Base-by-base conservation (phyloP, 2,329 filamentous ascomycete genomes). In the Diaporthe aspalathi region DNA sequence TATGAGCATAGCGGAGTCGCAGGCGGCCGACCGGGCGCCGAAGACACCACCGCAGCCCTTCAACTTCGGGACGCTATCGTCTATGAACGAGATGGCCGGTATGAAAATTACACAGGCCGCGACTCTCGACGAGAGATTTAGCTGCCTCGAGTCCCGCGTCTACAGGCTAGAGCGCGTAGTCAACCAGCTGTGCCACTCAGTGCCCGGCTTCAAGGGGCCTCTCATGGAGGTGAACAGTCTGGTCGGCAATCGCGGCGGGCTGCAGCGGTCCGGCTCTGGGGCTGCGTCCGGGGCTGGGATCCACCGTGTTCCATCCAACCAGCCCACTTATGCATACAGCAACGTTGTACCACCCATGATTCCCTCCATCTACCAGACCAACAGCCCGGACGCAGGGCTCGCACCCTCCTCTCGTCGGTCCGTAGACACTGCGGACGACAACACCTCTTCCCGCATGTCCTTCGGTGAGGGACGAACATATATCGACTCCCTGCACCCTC, bases 21-120 rank as follows among this genome's bases (percentile, higher is more conserved):
- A 77, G 3, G 75, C 76, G 2, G 76, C 79, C 12, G 80, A 82
- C 47, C 70, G 74, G 27, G 78, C 75, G 11, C 81, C 81, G 2
- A 78, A 78, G 67, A 81, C 81, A 43, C 83, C 83, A 9, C 82
- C 83, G 3, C 84, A 88, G 69, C 86, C 88, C 0, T 90, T 90
- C 74, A 83, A 85, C 70, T 90, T 90, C 76, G 85, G 84, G 5
- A 81, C 85, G 27, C 79, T 88, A 60, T 77, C 80, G 12, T 79
- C 80, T 24, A 81, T 85, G 77, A 84, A 83, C 57, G 83, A 84
- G 74, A 83, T 86, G 79, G 81, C 83, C 0, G 85, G 83, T 35
- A 88, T 88, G 86, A 89, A 87, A 76, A 89, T 89, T 71, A 89
- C 88, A 1, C 83, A 88, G 74, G 86, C 85, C 20, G 84, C 84